Base-by-base conservation (phyloP, 352 stramenopile genomes). In the Phytophthora hybrid region DNA sequence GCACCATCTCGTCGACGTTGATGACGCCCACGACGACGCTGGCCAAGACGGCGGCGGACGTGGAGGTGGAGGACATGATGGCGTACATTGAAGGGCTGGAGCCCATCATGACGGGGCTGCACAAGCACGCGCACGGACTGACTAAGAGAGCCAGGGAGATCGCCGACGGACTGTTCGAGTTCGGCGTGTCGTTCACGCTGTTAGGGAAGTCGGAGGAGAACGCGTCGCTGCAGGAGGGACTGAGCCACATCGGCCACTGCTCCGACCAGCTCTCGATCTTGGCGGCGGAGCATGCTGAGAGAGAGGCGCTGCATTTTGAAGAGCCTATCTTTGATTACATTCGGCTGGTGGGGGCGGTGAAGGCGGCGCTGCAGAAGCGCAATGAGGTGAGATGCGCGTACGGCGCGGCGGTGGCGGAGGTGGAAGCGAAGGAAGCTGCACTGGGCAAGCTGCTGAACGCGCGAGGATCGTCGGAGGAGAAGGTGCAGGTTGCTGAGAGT, bases 281-380 rank as follows among this genome's bases (percentile, higher is more conserved):
- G 23, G 93, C 91, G 4, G 94, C 96, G 0, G 91, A 98, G 79
- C 95, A 99, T 67, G 93, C 96, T 0, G 94, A 98, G 59, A 88
- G 93, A 34, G 96, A 99, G 78, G 90, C 92, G 19, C 71, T 93
- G 41, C 81, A 97, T 66, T 98, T 99, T 80, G 96, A 99, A 76
- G 95, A 98, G 66, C 96, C 96, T 9, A 96, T 99, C 26, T 91
- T 98, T 57, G 97, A 99, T 82, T 99, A 99, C 78, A 97, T 99
- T 73, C 95, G 97, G 4, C 90, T 98, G 41, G 97, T 99, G 26
- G 95, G 97, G n/a, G 91, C 95, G 7, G 97, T 99, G 14, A 99
- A 99, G 64, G 82, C 95, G 3, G 95, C 97, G 37, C 74, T 99
- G 21, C 80, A 97, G 53, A 97, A 97, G 64, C 89, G 96, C 3